These are phyloP conservation scores for Herpetomonas samuelpessoai DNA, from an alignment of 208 protist species.

Conservation along the genomic window DNA sequence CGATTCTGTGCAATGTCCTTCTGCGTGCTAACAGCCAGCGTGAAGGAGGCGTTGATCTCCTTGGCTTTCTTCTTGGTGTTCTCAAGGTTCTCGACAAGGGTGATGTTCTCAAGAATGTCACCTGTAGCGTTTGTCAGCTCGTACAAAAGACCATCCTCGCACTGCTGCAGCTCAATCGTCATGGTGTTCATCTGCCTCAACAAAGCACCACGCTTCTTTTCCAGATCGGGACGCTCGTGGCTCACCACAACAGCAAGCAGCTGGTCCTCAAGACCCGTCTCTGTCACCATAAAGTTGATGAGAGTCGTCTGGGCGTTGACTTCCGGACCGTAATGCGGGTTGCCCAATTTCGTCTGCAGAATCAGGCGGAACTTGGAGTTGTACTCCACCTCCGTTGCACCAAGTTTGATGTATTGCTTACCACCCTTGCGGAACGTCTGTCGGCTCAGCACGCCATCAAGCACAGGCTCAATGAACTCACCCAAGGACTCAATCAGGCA, in stretches of 20 bases:
- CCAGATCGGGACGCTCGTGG: conserved; percentile 97
- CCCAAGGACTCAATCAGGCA: conserved; percentile 96
- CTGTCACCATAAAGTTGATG: conserved; percentile 99
- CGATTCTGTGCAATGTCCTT: conserved; percentile 95
- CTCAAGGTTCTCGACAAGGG: conserved; percentile 96
- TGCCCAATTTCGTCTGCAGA: conserved; percentile 98
- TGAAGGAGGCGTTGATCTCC: conserved; percentile 95
- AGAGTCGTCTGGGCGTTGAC: conserved; percentile 98
- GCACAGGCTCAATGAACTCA: conserved; percentile 96
- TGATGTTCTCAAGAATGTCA: conserved; percentile 96
- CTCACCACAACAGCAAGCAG: conserved; percentile 98
- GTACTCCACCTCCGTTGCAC: conserved; percentile 96
- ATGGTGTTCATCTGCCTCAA: conserved; percentile 98
- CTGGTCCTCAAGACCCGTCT: conserved; percentile 98
- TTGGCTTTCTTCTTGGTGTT: conserved; percentile 96
- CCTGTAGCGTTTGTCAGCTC: conserved; percentile 94
- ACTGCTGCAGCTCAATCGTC: conserved; percentile 97
- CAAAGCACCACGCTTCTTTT: conserved; percentile 94
- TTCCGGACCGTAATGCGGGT: conserved; percentile 99
- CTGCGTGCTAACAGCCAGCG: conserved; percentile 92
- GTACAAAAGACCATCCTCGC: conserved; percentile 96
- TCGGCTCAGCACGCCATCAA: conserved; percentile 96
- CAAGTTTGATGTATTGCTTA: conserved; percentile 93
- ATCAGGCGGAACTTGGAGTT: conserved; percentile 96
- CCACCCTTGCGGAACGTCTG: conserved; percentile 94